A percentile compares a stretch with the other conserved stretches of the same genome.
phyloP scores from a whole-genome alignment of 176 grass and related monocot genomes.

The Hsuehochloa calcarea region DNA sequence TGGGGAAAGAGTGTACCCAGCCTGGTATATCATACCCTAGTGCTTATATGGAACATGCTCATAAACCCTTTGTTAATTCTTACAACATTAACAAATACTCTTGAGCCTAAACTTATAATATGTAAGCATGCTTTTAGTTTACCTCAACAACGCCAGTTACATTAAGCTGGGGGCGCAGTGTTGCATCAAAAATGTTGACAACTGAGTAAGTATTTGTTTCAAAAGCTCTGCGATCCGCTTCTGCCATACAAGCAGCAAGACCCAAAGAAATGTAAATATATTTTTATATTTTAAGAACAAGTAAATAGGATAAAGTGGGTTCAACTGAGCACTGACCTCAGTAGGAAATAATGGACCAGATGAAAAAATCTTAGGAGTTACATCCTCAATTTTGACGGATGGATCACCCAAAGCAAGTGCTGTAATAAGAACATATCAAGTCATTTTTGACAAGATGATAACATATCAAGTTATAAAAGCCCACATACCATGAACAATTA shows the following conservation, averaged over 20 bases:
- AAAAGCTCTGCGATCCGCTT: conserved; percentile 73
- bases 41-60: not conserved
- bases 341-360: conserved; percentile 75
- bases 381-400: conserved; percentile 68
- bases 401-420: conserved; percentile 77
- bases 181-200: conserved; percentile 93
- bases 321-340: conserved; percentile 55
- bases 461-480: not conserved
- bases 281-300: conserved; percentile 25
- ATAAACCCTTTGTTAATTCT: not conserved
- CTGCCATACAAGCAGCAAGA: conserved; percentile 38
- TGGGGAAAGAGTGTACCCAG: not conserved
- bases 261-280: conserved; percentile 8
- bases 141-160: conserved; percentile 94
- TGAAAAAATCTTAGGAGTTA: conserved; percentile 63
- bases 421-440: conserved; percentile 9
- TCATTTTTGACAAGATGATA: too few relatives aligned
- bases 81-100: not conserved
- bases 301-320: not conserved
- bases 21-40: not conserved
- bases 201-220: conserved; percentile 96
- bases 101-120: conserved; percentile 4
- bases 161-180: conserved; percentile 86
- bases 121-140: conserved; percentile 21
- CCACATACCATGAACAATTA: not conserved